Evolutionary conservation across 306 rosid species (phyloP), one percentile per base, ranked within the genome.

Genomic region (Sindora glabra): DNA sequence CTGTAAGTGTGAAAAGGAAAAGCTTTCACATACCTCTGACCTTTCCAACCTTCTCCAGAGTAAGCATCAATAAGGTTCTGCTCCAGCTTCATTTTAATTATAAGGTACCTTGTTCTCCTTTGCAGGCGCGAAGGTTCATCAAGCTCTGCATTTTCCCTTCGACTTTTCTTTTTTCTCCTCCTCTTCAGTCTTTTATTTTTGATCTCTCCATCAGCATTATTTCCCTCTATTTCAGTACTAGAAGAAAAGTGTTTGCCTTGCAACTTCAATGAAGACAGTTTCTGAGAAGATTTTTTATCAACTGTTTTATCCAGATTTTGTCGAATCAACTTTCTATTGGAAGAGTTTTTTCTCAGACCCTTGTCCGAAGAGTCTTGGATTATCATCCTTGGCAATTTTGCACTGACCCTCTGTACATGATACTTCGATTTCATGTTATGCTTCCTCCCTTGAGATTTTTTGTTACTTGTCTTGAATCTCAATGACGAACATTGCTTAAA

Each of bases 41-140:
- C 97, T 68, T 86, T 90, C 97, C 97, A 86, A 67, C 97, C 95
- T 76, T 90, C 97, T 46, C 80, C 88, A 63, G 95, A 76, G 80
- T 90, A 90, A 59, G 97, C 95, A 78, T 90, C 97, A 54, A 90
- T 84, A 32, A 90, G 95, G 86, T 84, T 84, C 83, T 90, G 97
- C 81, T 90, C 97, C 59, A 78, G 76, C 70, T 84, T 90, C 71
- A 90, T 84, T 73, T 90, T 86, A 62, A 80, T 82, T 67, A 86
- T 26, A 13, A 90, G 86, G 54, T 90, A 90, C 71, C 95, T 80
- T 44, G 84, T 73, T 77, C 97, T 84, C 75, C 95, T 80, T 67
- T 82, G 82, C 71, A 90, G 56, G 56, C 95, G 94, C 32, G 86
- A 74, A 65, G 90, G 77, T 67, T 86, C 97, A 65, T 90, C 97